Evolutionary conservation across 345 rosid species (phyloP).

Genomic region (Corymbia maculata): DNA sequence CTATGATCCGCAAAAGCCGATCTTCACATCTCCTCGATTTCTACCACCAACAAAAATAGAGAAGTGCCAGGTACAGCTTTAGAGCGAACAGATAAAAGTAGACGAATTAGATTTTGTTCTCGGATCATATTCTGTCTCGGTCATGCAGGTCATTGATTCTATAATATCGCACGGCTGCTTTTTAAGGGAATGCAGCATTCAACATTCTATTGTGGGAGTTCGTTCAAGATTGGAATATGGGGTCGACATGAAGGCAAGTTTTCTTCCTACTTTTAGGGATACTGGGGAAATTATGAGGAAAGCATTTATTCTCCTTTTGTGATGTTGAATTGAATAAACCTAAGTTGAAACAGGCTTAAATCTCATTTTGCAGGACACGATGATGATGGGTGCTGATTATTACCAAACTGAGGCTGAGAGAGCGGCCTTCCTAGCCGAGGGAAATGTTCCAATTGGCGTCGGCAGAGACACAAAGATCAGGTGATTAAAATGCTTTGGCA

Average conservation of each 20-base stretch:
- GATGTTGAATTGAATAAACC: not conserved
- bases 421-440: slow-evolving; percentile 44
- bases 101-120: not conserved
- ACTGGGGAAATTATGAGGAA: not conserved
- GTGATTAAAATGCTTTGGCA: slow-evolving; percentile 10
- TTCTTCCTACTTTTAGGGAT: not conserved
- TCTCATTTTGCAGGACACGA: slow-evolving; percentile 40
- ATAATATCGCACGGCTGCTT: slow-evolving; percentile 86
- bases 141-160: slow-evolving; percentile 42
- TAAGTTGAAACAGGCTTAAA: not conserved
- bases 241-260: slow-evolving; percentile 57
- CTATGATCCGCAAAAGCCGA: slow-evolving; percentile 69
- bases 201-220: slow-evolving; percentile 69
- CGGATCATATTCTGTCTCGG: not conserved
- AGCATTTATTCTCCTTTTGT: not conserved
- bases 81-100: not conserved
- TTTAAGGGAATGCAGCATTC: slow-evolving; percentile 64
- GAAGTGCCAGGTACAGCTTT: slow-evolving; percentile 45
- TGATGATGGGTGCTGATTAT: slow-evolving; percentile 88
- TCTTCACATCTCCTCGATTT: slow-evolving; percentile 74
- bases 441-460: slow-evolving; percentile 66
- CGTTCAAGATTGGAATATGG: slow-evolving; percentile 77
- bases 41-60: slow-evolving; percentile 79
- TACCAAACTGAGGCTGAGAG: slow-evolving; percentile 73
- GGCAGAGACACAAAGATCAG: slow-evolving; percentile 59